Base-by-base conservation (phyloP, 2,329 filamentous ascomycete genomes). In the Huntiella savannae region DNA sequence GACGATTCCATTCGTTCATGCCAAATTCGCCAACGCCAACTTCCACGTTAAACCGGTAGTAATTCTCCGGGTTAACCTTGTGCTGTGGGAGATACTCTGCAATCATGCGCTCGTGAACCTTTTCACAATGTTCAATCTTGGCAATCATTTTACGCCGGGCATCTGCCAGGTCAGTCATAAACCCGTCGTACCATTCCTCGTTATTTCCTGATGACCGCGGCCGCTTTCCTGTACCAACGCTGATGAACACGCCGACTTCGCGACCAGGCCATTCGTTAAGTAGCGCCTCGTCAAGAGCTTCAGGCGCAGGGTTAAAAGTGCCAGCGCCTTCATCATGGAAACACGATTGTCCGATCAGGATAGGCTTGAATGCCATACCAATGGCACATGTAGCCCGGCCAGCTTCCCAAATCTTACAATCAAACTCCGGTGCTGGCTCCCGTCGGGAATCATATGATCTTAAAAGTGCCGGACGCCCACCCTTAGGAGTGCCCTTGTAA, bases 401-500 rank as follows among this genome's bases (percentile, higher is more conserved):
- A 4, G 91, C 91, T 63, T 98, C 80, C 91, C 91, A 98, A 48
- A 98, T 91, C 40, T 80, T 93, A 62, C 87, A 94, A 57, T 94
- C 82, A 51, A 85, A 88, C 60, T 95, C 87, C 2, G 88, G 82
- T 0, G 86, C 74, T 0, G 87, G 82, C 60, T 96, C 91, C 60
- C 82, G 85, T 55, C 88, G 75, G 12, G 91, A 96, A 59, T 96
- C 88, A 62, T 98, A 98, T 2, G 88, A 96, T 53, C 91, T 79
- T 47, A 98, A 67, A 49, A 96, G 62, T 6, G 79, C 79, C 2
- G 87, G 72, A 1, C 75, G 68, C 5, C 74, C 73, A 35, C 75
- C 75, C 54, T 73, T 77, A 3, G 70, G 69, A 0, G 84, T 87
- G 39, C 85, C 86, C 63, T 84, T 86, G 61, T 93, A 92, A 19